Percentiles rank a stretch among this genome's conserved stretches.
Evolutionary conservation across 2,329 filamentous ascomycete species (phyloP).

Genomic region (Fusarium sp.): DNA sequence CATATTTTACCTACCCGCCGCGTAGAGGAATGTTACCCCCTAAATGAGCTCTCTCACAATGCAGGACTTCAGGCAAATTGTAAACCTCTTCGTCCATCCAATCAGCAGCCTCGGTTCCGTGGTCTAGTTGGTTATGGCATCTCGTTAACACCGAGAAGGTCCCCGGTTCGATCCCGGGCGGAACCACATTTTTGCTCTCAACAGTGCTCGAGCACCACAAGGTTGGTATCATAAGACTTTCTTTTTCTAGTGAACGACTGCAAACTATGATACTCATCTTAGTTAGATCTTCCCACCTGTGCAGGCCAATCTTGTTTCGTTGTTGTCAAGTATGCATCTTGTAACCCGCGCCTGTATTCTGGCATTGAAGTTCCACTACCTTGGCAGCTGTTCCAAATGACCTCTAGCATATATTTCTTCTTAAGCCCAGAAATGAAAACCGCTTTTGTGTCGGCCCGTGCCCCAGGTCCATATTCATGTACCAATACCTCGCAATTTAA

Average conservation of each 20-base stretch:
- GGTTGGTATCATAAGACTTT: background rate
- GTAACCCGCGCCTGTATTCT: background rate
- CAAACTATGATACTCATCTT: background rate
- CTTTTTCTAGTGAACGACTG: background rate
- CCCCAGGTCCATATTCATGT: background rate
- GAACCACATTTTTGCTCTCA: background rate
- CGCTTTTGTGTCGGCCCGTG: background rate
- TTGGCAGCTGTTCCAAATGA: background rate
- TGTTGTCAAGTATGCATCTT: background rate
- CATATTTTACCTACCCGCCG: background rate
- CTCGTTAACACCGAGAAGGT: slow-evolving; percentile 1
- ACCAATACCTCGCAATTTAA: background rate
- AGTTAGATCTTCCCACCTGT: background rate
- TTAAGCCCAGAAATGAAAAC: background rate
- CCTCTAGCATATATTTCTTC: background rate
- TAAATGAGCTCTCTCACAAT: too few species aligned
- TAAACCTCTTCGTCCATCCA: background rate
- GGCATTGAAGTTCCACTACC: background rate
- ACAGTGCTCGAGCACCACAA: background rate
- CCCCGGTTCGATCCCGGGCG: background rate
- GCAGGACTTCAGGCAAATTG: background rate
- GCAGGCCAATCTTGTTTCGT: background rate
- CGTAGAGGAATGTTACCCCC: background rate
- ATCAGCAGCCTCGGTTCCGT: background rate
- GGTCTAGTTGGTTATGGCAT: slow-evolving; percentile 1